Base-by-base conservation (phyloP, 768 basidiomycete genomes). In the Phallus indusiatus region DNA sequence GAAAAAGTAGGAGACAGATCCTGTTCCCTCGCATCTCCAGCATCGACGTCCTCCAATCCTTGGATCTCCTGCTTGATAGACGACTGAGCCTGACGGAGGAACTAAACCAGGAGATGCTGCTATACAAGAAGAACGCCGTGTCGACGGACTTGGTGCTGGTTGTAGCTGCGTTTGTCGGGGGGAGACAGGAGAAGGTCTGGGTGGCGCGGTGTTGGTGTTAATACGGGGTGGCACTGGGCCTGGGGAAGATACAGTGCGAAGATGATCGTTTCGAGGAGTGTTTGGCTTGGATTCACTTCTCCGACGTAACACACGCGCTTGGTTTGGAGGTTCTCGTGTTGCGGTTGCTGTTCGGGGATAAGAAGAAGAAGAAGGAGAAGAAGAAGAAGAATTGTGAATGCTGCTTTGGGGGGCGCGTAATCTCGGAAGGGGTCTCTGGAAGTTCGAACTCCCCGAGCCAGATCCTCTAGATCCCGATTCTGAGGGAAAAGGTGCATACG, bases 41-140 rank as follows among this genome's bases (percentile, higher is more conserved):
- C 90, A 91, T 63, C 78, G 55, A 48, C 70, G 64, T 0, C 90
- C 89, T 2, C 88, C 89, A 9, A 90, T 70, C 51, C 88, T 69
- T 20, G 84, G 75, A 68, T 91, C 89, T 1, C 89, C 89, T 0
- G 89, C 79, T 0, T 61, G 61, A 55, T 85, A 78, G 2, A 84
- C 74, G 0, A 78, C 62, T 14, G 81, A 69, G 17, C 76, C 69
- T 0, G 22, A 1, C 20, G 33, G 49, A 20, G 37, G 49, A 35
- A 36, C 16, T 28, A n/a, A 10, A n/a, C 7, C 37, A 9, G 57
- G 36, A 48, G 24, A 22, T n/a, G 33, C n/a, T 17, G 20, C 9
- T 7, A 20, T 17, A 47, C 17, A 24, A 62, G 56, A 57, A 14
- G 65, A 68, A 7, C 28, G 20, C 1, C 35, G 17, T 11, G 66